phyloP scores from a whole-genome alignment of 179 eudicot species.

The Spergularia azorica region DNA sequence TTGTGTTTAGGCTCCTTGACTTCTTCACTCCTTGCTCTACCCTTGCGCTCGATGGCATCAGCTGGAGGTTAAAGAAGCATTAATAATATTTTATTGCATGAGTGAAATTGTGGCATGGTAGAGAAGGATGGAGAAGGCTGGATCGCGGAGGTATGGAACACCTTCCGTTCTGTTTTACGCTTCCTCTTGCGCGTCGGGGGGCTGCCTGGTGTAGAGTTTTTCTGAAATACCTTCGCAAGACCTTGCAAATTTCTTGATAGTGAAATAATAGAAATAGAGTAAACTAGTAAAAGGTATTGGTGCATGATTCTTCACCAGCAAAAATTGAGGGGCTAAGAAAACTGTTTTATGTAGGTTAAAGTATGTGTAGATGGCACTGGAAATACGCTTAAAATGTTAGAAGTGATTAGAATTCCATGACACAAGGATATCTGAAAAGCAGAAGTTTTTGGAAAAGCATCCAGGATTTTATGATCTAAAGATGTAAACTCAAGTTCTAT shows the following conservation, averaged over 20 bases:
- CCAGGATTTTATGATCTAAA: not conserved
- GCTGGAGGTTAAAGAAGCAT: too few species aligned
- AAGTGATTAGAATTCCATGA: not conserved
- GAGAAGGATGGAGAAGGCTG: constrained; percentile 1
- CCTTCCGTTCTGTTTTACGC: not conserved
- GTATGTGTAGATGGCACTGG: not conserved
- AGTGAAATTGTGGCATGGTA: not conserved
- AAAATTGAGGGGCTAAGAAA: not conserved
- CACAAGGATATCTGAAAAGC: not conserved
- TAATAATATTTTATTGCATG: not conserved
- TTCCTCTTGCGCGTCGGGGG: not conserved
- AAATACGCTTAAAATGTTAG: not conserved
- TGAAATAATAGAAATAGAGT: not conserved
- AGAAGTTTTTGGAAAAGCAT: not conserved
- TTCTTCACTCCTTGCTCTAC: not conserved
- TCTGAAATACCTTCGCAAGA: not conserved
- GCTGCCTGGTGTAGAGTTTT: not conserved
- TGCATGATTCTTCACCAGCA: not conserved
- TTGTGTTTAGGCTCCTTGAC: not conserved
- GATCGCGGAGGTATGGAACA: not conserved
- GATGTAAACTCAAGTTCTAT: not conserved
- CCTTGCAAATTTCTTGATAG: not conserved
- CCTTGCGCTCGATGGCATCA: not conserved
- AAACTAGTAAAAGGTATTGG: not conserved
- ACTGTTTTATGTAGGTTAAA: not conserved